phyloP scores from a whole-genome alignment of 2,329 filamentous ascomycete genomes.

The Coniochaeta hoffmannii region DNA sequence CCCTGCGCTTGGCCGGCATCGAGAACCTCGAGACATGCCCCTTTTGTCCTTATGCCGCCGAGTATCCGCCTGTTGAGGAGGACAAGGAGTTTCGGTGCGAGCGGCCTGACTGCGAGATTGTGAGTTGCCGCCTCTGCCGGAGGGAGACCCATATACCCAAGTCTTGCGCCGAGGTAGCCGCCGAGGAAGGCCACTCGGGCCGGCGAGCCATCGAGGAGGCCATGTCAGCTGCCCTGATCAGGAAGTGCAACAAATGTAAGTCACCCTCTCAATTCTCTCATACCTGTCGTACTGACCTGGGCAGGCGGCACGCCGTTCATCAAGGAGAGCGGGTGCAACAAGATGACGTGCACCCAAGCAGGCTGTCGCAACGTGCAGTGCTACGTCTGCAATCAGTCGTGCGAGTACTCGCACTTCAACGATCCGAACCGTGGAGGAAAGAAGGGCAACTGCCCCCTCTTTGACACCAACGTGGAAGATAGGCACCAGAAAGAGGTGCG shows the following conservation, averaged over 20 bases:
- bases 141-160: constrained; percentile 63
- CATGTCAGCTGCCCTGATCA: constrained; percentile 72
- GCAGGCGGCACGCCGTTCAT: constrained; percentile 64
- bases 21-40: constrained; percentile 70
- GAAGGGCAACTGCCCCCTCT: constrained; percentile 55
- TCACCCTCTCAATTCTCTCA: not conserved
- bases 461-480: constrained; percentile 52
- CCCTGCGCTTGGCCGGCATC: constrained; percentile 61
- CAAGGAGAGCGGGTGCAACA: constrained; percentile 76
- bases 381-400: constrained; percentile 65
- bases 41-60: constrained; percentile 74
- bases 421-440: constrained; percentile 39
- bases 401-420: constrained; percentile 65
- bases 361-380: constrained; percentile 49
- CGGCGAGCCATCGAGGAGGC: constrained; percentile 73
- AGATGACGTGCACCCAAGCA: constrained; percentile 62
- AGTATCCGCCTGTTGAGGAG: constrained; percentile 58
- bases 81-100: constrained; percentile 70
- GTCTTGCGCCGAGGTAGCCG: constrained; percentile 59
- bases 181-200: constrained; percentile 50
- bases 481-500: constrained; percentile 58
- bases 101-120: constrained; percentile 54
- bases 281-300: constrained; percentile 8
- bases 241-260: constrained; percentile 62
- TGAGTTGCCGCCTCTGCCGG: constrained; percentile 63